These are phyloP conservation scores for Cryptosporidium tyzzeri DNA, from an alignment of 169 alveolate genomes.

Conservation along the genomic window DNA sequence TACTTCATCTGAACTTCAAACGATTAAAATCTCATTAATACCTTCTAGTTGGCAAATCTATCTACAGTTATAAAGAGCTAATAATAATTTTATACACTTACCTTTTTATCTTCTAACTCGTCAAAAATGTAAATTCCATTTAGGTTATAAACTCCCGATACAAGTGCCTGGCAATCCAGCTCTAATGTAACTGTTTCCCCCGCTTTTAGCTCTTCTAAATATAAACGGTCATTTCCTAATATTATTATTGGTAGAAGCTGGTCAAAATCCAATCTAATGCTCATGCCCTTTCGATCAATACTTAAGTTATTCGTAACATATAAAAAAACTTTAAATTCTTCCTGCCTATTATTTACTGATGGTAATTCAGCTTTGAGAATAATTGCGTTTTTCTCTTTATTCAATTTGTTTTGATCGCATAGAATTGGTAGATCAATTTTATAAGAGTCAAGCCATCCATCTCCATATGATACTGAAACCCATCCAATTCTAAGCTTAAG, in stretches of 20 bases:
- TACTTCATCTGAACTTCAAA: neutral
- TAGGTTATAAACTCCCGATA: conserved; percentile 41
- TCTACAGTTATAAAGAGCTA: neutral
- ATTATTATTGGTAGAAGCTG: conserved; percentile 40
- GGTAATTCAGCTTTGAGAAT: conserved; percentile 17
- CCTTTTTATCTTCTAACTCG: conserved; percentile 1
- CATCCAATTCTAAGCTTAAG: conserved; percentile 12
- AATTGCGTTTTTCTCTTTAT: neutral
- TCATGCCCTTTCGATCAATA: neutral
- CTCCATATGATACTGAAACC: conserved; percentile 44
- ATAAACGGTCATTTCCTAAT: conserved; percentile 24
- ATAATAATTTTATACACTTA: neutral
- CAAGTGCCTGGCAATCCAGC: conserved; percentile 21
- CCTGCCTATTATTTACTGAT: conserved; percentile 14
- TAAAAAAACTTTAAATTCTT: conserved; percentile 23
- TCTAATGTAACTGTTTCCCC: conserved; percentile 17
- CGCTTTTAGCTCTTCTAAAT: neutral
- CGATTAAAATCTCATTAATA: conserved; percentile 20
- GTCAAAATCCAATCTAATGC: conserved; percentile 25
- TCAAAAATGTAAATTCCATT: conserved; percentile 29
- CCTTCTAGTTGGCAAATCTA: conserved; percentile 42
- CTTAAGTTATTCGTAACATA: conserved; percentile 18
- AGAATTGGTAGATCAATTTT: conserved; percentile 9
- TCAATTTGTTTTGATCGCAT: neutral
- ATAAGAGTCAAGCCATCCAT: conserved; percentile 46